Conservation (phyloP, 2,329 filamentous ascomycete genomes). For the Trichoderma atroviride region DNA sequence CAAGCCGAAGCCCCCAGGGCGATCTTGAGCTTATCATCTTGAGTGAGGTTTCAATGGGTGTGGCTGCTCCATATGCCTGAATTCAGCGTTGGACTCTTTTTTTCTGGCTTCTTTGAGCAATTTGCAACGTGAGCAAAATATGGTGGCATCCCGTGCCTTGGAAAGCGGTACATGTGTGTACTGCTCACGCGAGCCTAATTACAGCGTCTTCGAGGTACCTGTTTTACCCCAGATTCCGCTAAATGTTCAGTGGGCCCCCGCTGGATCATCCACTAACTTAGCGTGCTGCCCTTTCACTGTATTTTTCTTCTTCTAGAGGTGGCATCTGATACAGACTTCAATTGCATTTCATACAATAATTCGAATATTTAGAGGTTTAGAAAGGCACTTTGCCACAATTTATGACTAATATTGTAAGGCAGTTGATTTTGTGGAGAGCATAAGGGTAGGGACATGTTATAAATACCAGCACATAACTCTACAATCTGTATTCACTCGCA, state of each 20-base stretch:
- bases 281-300: not conserved
- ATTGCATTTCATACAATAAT: too few species aligned
- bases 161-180: not conserved
- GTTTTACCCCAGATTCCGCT: conserved; percentile 25
- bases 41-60: not conserved
- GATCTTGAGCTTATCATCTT: conserved; percentile 30
- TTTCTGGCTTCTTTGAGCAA: not conserved
- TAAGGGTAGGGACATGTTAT: too few species aligned
- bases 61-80: not conserved
- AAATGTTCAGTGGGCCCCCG: conserved; percentile 20
- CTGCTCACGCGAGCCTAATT: conserved; percentile 20
- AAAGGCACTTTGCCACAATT: too few species aligned
- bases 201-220: conserved; percentile 9
- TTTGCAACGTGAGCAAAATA: conserved; percentile 13
- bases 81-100: not conserved
- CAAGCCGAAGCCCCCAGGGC: conserved; percentile 24
- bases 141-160: conserved; percentile 3
- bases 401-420: too few species aligned
- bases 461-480: too few species aligned
- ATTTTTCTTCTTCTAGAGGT: not conserved
- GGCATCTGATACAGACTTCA: too few species aligned
- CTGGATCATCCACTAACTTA: conserved; percentile 24
- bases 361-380: too few species aligned
- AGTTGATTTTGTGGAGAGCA: too few species aligned
- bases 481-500: too few species aligned